Conservation (phyloP, 352 stramenopile species). For the Globisporangium echinulatum region DNA sequence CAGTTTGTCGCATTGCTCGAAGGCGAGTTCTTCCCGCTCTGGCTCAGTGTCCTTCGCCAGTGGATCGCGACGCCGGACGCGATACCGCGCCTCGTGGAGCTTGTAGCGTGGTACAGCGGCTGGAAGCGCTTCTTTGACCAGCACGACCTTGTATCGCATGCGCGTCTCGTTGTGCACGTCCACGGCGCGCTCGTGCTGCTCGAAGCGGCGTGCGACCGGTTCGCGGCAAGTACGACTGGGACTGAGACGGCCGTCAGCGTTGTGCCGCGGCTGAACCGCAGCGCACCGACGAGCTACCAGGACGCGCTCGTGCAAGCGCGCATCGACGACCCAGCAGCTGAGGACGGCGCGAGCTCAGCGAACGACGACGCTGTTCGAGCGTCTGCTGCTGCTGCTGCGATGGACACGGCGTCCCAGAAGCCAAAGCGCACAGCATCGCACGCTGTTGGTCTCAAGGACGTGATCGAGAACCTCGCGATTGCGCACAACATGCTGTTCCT, state of each 20-base stretch:
- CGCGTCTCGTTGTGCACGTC: constrained; percentile 71
- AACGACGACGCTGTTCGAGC: constrained; percentile 10
- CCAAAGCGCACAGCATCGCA: constrained; percentile 19
- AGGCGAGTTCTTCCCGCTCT: constrained; percentile 90
- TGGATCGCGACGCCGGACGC: constrained; percentile 43
- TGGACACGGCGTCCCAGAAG: not conserved
- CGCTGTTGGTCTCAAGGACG: constrained; percentile 69
- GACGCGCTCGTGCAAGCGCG: constrained; percentile 57
- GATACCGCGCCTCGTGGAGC: constrained; percentile 43
- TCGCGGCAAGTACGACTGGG: not conserved
- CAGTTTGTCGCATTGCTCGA: constrained; percentile 83
- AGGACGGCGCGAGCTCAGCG: constrained; percentile 14
- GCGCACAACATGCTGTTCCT: constrained; percentile 77
- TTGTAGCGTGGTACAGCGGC: constrained; percentile 79
- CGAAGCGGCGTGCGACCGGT: constrained; percentile 30
- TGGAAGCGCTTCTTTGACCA: constrained; percentile 83
- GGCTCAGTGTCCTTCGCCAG: constrained; percentile 74
- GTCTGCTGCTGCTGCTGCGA: not conserved
- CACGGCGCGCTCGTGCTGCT: constrained; percentile 69
- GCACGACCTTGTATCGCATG: constrained; percentile 41
- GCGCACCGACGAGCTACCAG: constrained; percentile 59
- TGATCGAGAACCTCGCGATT: constrained; percentile 79
- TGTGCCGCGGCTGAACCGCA: constrained; percentile 37
- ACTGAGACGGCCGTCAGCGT: not conserved
- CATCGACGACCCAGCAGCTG: constrained; percentile 10